These are phyloP conservation scores for Elaeis oleifera DNA, from an alignment of 202 grass and related monocot genomes.

Conservation along the genomic window DNA sequence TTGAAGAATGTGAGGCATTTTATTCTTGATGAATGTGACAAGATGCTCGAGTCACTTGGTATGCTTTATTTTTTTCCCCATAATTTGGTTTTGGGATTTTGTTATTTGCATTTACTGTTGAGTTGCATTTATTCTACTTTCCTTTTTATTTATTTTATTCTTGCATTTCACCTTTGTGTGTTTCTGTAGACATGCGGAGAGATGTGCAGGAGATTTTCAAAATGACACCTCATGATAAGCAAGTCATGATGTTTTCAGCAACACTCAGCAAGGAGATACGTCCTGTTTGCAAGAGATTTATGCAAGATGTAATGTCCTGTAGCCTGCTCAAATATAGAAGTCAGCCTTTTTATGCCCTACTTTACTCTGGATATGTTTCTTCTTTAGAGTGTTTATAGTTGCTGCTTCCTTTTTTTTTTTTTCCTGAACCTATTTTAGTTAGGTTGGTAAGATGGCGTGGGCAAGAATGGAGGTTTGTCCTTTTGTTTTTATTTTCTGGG, in stretches of 20 bases:
- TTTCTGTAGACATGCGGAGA: conserved; percentile 78
- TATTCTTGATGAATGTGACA: conserved; percentile 99
- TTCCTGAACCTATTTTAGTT: no score
- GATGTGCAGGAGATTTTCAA: conserved; percentile 99
- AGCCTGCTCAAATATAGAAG: conserved; percentile 42
- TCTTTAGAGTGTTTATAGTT: conserved; percentile 20
- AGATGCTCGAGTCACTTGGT: conserved; percentile 99
- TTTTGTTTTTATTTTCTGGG: no score
- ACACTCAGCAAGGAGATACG: conserved; percentile 99
- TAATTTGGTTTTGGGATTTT: not conserved
- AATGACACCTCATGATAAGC: conserved; percentile 99
- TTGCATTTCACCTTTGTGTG: not conserved
- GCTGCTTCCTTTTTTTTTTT: not conserved
- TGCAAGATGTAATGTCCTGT: conserved; percentile 98
- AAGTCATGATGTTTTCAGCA: conserved; percentile 99
- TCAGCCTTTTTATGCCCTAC: not conserved
- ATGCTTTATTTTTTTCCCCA: conserved; percentile 12
- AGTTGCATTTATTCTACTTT: no score
- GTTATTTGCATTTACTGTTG: no score
- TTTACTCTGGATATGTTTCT: not conserved
- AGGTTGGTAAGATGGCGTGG: no score
- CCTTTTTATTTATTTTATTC: no score
- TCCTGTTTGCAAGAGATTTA: conserved; percentile 92
- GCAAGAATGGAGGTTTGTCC: no score
- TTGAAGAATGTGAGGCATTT: conserved; percentile 99